Evolutionary conservation across 805 yeast species (phyloP).

Genomic region (Yamadazyma nakazawae): DNA sequence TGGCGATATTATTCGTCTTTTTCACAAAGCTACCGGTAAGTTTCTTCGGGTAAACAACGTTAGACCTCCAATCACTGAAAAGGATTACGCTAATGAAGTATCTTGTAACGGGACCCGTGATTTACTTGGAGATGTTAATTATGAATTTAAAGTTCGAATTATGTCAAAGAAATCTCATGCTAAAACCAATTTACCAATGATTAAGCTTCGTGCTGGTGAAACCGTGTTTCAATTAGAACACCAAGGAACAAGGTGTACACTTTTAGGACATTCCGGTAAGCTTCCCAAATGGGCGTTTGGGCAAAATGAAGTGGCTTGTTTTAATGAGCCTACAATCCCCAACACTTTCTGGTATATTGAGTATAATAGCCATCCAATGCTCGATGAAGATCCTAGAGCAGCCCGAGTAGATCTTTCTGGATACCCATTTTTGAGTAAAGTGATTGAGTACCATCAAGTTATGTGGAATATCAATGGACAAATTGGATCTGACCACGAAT

Average conservation of each 20-base stretch:
- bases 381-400: constrained; percentile 19
- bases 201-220: constrained; percentile 51
- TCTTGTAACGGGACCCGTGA: constrained; percentile 64
- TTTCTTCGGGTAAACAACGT: constrained; percentile 62
- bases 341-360: constrained; percentile 78
- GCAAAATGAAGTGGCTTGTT: constrained; percentile 88
- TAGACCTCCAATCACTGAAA: constrained; percentile 87
- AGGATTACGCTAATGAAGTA: constrained; percentile 85
- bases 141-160: constrained; percentile 64
- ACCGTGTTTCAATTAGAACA: constrained; percentile 70
- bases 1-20: constrained; percentile 60
- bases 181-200: constrained; percentile 29
- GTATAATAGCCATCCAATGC: constrained; percentile 53
- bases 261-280: constrained; percentile 68
- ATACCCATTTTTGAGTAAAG: constrained; percentile 46
- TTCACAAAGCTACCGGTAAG: constrained; percentile 66
- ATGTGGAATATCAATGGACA: constrained; percentile 52
- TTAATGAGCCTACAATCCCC: constrained; percentile 64
- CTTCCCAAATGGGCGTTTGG: constrained; percentile 83
- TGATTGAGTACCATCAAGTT: constrained; percentile 53
- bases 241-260: constrained; percentile 60
- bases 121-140: constrained; percentile 63
- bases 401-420: constrained; percentile 19
- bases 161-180: constrained; percentile 30
- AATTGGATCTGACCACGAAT: constrained; percentile 46